Base-by-base conservation (phyloP, 2,329 filamentous ascomycete genomes). In the Beauveria asiatica region DNA sequence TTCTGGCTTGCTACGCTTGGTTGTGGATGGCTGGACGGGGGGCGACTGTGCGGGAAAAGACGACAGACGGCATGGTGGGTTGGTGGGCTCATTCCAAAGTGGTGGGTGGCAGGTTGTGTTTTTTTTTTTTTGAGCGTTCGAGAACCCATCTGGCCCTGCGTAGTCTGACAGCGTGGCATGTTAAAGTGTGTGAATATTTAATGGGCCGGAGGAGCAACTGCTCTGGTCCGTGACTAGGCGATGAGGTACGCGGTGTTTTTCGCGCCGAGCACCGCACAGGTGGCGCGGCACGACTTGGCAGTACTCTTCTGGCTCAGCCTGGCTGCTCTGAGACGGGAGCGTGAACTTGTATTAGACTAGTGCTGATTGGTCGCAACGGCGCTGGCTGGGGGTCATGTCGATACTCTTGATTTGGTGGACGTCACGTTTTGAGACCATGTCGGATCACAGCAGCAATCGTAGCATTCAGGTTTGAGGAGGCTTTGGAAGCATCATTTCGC, bases 141-240 rank as follows among this genome's bases (percentile, higher is more conserved):
- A 56, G 58, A 60, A 60, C 58, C 56, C 48, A 19, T 19, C 45
- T 25, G 25, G 27, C 30, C 19, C 13, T 57, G 30, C 39, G 6
- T 5, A 52, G 56, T 59, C 57, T 53, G 57, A 59, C 57, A 59
- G 49, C 49, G 57, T 59, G 57, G 41, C 57, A 59, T 33, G 46
- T 39, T 8, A 33, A 39, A 41, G 23, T n/a, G 17, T 17, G 33
- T 27, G 53, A 37, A 27, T 21, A n/a, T n/a, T n/a, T n/a, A 42
- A 54, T 55, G 19, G 41, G n/a, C 37, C 30, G 6, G 27, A 25
- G 42, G 41, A 19, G 41, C 17, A 17, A 37, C 33, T 37, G 13
- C 33, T 37, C 11, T 6, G n/a, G n/a, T n/a, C n/a, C n/a, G n/a
- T n/a, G 10, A 30, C 2, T 11, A 37, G 52, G 52, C 37, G 13